Evolutionary conservation across 352 stramenopile genomes (phyloP), one percentile per base, ranked within the genome.

Genomic region (Elongisporangium undulatum): DNA sequence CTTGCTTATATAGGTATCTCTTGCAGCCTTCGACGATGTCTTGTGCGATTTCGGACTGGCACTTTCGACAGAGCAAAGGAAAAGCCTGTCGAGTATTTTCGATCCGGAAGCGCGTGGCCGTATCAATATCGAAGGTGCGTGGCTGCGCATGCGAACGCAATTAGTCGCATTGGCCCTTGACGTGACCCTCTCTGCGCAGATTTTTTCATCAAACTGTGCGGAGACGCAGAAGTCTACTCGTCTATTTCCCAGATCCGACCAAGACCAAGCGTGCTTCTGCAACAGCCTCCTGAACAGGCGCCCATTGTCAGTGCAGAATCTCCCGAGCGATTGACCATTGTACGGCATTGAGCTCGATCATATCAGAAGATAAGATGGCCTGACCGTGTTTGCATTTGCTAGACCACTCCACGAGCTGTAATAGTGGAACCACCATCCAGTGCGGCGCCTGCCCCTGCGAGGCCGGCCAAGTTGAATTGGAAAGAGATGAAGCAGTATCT

Each of bases 401-500:
- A 85, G 72, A 68, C 68, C 4, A 56, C 41, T 3, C 52, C 62
- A 22, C 53, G 61, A 45, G 34, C 50, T 16, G 56, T n/a, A n/a
- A n/a, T 54, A 41, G 65, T 53, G 20, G 67, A 41, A 49, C 51
- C 50, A 51, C 49, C 58, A 38, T 68, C 58, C 19, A 63, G 26
- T 17, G 64, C 59, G 13, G 50, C 75, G 20, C 68, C 67, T 29
- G 73, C 71, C 22, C 71, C 77, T 4, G 57, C 70, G 7, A 69
- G 69, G 20, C 56, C 74, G 0, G 57, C 69, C 21, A 88, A 83
- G 34, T 72, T 88, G 71, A 86, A 59, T 17, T 90, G 82, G 81
- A 85, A 86, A 38, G 76, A 93, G 48, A 89, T 93, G 76, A 87
- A 84, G 41, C 83, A 85, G 49, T 75, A 89, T 19, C 56, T 93